These are phyloP conservation scores for Eustoma russellianum DNA, from an alignment of 257 asterid genomes.

Conservation along the genomic window DNA sequence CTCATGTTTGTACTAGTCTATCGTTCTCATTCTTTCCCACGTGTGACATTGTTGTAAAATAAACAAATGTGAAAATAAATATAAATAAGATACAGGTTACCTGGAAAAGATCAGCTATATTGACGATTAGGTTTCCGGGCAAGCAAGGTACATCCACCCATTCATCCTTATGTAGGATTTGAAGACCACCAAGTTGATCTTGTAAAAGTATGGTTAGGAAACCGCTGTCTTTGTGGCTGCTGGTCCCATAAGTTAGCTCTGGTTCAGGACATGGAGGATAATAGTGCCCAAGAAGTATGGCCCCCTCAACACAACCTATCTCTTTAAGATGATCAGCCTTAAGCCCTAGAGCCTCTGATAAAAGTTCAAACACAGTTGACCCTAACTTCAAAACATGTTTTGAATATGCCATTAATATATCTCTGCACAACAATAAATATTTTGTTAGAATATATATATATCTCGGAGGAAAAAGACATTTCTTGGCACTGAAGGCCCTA, in stretches of 20 bases:
- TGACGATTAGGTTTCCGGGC: conserved; percentile 4
- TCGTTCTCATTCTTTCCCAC: too few relatives aligned
- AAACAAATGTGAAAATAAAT: too few relatives aligned
- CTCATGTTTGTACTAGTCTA: too few relatives aligned
- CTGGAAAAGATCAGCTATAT: conserved; percentile 9
- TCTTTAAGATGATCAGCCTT: conserved; percentile 1
- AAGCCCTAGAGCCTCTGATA: conserved; percentile 1
- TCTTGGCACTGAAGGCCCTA: too few relatives aligned
- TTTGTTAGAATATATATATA: too few relatives aligned
- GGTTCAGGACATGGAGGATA: conserved; percentile 1
- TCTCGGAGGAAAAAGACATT: too few relatives aligned
- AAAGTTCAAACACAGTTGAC: background rate
- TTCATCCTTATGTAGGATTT: conserved; percentile 4
- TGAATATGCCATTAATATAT: conserved; percentile 1
- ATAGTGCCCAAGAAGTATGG: background rate
- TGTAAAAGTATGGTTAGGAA: conserved; percentile 1
- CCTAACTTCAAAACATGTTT: conserved; percentile 4
- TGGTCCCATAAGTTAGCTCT: conserved; percentile 1
- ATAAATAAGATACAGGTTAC: background rate
- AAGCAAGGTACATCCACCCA: conserved; percentile 7
- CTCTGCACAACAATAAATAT: background rate
- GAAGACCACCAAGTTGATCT: conserved; percentile 7
- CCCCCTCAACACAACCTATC: conserved; percentile 3
- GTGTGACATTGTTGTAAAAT: too few relatives aligned
- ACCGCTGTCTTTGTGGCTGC: background rate